Percentiles rank a stretch among this genome's conserved stretches.
Conservation (phyloP, 768 basidiomycete genomes). For the Podaxis sp. region DNA sequence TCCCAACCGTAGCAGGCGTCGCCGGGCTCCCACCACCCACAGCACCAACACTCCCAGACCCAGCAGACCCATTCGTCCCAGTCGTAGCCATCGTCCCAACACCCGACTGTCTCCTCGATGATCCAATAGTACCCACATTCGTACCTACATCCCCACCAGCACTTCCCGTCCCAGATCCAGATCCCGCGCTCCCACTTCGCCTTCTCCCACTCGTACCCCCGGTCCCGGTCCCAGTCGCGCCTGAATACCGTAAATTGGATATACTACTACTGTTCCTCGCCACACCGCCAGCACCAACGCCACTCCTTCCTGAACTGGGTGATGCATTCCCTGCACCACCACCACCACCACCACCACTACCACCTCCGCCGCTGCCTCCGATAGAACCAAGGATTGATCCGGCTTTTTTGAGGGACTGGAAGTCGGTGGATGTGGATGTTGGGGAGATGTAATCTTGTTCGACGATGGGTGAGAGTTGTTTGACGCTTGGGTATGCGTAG, state of each 20-base stretch:
- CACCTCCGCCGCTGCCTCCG: not conserved
- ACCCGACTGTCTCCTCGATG: not conserved
- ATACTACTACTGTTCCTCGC: constrained; percentile 2
- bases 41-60: not conserved
- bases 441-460: constrained; percentile 66
- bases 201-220: not conserved
- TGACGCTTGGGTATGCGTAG: constrained; percentile 32
- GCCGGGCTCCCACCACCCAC: not conserved
- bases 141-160: not conserved
- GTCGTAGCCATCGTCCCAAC: not conserved
- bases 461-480: constrained; percentile 63
- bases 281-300: not conserved
- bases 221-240: not conserved
- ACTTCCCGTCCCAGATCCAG: not conserved
- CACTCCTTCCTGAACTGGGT: too few relatives aligned
- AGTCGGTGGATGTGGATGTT: constrained; percentile 7
- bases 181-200: not conserved
- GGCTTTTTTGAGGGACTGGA: constrained; percentile 19
- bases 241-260: not conserved
- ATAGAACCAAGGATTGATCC: constrained; percentile 12
- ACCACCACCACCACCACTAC: not conserved
- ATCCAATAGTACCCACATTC: not conserved
- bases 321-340: too few relatives aligned
- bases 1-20: not conserved
- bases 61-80: not conserved